Evolutionary conservation across 345 rosid genomes (phyloP).

Genomic region (Crucihimalaya himalaica): DNA sequence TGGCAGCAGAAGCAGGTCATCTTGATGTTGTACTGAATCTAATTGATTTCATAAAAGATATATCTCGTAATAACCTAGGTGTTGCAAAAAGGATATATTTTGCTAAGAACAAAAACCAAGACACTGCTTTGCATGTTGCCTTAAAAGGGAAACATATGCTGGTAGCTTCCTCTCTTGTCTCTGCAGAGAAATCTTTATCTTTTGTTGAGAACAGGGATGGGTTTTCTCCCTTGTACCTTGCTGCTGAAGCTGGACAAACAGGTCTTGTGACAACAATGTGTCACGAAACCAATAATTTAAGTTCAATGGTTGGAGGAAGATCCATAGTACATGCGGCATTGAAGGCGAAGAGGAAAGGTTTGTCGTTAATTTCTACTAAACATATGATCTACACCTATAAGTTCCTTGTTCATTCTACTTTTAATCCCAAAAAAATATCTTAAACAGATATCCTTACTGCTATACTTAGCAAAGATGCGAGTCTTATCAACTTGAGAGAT

Average conservation of each 20-base stretch:
- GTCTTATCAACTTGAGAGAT: not conserved
- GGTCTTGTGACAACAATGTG: not conserved
- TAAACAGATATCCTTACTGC: not conserved
- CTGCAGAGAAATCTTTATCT: not conserved
- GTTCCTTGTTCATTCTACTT: not conserved
- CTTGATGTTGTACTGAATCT: not conserved
- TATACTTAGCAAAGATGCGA: not conserved
- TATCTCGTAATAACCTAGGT: not conserved
- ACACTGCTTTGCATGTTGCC: not conserved
- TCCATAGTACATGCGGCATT: not conserved
- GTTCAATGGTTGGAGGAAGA: not conserved
- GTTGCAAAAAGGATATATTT: not conserved
- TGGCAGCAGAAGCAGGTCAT: not conserved
- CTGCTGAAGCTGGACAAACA: not conserved
- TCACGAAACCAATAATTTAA: no score
- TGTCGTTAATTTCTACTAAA: not conserved
- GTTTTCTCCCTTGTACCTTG: not conserved
- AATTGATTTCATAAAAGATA: not conserved
- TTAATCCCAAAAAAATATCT: not conserved
- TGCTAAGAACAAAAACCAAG: not conserved
- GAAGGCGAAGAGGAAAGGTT: not conserved
- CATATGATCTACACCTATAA: not conserved
- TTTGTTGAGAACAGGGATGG: not conserved
- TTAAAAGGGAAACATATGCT: not conserved
- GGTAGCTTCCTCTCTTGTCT: not conserved